Base-by-base conservation (phyloP, 2,329 filamentous ascomycete species). In the Neophaeococcomyces mojaviensis region DNA sequence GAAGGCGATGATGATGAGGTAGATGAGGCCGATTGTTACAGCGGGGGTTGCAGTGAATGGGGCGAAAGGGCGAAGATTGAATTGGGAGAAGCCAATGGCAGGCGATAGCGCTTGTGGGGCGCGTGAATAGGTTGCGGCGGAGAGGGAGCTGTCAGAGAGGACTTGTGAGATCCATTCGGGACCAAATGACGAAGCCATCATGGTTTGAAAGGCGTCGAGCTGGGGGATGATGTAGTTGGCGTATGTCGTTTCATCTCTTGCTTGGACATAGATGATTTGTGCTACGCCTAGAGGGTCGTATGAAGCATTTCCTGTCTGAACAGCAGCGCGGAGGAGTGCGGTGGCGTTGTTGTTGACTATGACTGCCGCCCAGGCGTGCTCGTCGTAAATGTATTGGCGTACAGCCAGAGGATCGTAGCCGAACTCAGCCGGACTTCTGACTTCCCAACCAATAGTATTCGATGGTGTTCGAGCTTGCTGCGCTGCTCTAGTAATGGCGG, bases 1-100 rank as follows among this genome's bases (percentile, higher is more conserved):
- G 65, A 83, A 83, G 0, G 78, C 76, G 31, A 83, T 69, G 55
- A 84, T 82, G 55, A 84, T 82, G 1, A 82, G 64, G 57, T 83
- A 83, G 54, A 84, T 82, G 20, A 83, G 63, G 0, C 79, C 79
- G 43, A 83, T 79, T 1, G 70, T 76, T 2, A 82, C 73, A 1
- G 78, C 71, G 0, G 79, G 80, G 2, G 73, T 77, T 1, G 71
- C 66, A 2, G 69, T 69, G 4, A 73, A 66, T 0, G 78, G 78
- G 12, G 58, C 62, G 58, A 83, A 82, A 0, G 79, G 79, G 2
- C 79, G 68, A 3, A 84, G 66, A 47, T 83, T 79, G 59, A 73
- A 69, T 12, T 65, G 64, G 3, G 68, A 72, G 59, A 79, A 79
- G 0, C 72, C 76, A 44, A 80, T 74, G 0, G 67, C 76, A 0